Conservation (phyloP, 306 rosid species). For the Arachis stenosperma region DNA sequence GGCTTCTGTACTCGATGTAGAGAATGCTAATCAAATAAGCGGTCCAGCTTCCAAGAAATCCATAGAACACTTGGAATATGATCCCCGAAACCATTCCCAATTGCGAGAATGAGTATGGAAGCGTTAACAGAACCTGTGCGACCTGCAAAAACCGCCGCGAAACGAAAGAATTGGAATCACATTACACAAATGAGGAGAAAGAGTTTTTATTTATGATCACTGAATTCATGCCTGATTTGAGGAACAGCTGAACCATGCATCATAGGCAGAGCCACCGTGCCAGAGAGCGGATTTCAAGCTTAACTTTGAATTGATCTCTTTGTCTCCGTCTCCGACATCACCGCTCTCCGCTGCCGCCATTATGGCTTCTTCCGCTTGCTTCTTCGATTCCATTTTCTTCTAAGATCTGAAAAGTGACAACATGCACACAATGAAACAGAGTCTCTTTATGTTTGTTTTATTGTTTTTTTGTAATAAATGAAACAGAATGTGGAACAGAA, state of each 20-base stretch:
- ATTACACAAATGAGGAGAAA: too few relatives aligned
- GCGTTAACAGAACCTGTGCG: conserved; percentile 84
- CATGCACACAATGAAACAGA: conserved; percentile 5
- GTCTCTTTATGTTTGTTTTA: too few relatives aligned
- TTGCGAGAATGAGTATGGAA: conserved; percentile 90
- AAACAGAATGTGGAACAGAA: too few relatives aligned
- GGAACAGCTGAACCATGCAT: conserved; percentile 94
- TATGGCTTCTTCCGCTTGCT: conserved; percentile 70
- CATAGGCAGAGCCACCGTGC: conserved; percentile 91
- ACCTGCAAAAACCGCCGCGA: conserved; percentile 51
- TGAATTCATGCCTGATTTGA: conserved; percentile 68
- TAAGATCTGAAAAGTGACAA: conserved; percentile 28
- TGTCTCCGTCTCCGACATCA: conserved; percentile 60
- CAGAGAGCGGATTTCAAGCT: conserved; percentile 62
- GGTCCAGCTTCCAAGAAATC: conserved; percentile 85
- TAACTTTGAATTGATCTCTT: conserved; percentile 41
- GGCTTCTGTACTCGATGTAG: conserved; percentile 76
- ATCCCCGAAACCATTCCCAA: conserved; percentile 80
- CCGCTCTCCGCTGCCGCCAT: conserved; percentile 43
- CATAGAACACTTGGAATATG: conserved; percentile 71
- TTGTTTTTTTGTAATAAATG: too few relatives aligned
- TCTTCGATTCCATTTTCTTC: conserved; percentile 55
- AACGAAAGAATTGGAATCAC: background rate
- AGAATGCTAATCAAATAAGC: conserved; percentile 83
- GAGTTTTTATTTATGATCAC: background rate